Percentiles rank a stretch among this genome's conserved stretches.
Conservation (phyloP, 805 yeast species). For the Yamadazyma scolyti region DNA sequence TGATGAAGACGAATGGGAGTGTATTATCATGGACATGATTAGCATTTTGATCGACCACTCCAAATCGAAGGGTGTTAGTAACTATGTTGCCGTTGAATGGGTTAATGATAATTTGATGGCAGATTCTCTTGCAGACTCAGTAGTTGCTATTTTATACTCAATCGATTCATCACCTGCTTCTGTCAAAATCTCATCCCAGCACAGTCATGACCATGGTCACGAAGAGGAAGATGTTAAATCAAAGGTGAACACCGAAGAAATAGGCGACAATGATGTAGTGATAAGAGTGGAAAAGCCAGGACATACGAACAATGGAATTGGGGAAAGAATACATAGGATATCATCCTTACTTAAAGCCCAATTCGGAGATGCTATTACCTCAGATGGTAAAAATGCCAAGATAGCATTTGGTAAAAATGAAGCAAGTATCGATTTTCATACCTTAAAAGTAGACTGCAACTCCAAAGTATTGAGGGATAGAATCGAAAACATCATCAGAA, state of each 20-base stretch:
- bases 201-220: conserved; percentile 26
- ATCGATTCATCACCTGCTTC: conserved; percentile 96
- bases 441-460: conserved; percentile 64
- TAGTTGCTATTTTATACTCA: conserved; percentile 83
- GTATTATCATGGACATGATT: conserved; percentile 44
- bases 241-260: conserved; percentile 13
- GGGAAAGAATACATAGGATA: conserved; percentile 45
- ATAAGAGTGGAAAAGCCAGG: conserved; percentile 15
- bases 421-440: conserved; percentile 65
- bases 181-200: conserved; percentile 73
- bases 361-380: conserved; percentile 72
- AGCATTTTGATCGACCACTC: conserved; percentile 40
- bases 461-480: conserved; percentile 78
- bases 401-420: conserved; percentile 71
- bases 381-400: conserved; percentile 46
- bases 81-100: conserved; percentile 78
- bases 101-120: conserved; percentile 74
- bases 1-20: conserved; percentile 43
- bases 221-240: conserved; percentile 13
- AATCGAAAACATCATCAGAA: conserved; percentile 71
- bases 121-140: conserved; percentile 92
- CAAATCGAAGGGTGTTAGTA: conserved; percentile 18
- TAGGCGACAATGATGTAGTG: conserved; percentile 1
- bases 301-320: conserved; percentile 24
- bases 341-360: conserved; percentile 70